Evolutionary conservation across 371 early-diverging fungal species (phyloP), one percentile per base, ranked within the genome.

Genomic region (Zopfochytrium polystomum): DNA sequence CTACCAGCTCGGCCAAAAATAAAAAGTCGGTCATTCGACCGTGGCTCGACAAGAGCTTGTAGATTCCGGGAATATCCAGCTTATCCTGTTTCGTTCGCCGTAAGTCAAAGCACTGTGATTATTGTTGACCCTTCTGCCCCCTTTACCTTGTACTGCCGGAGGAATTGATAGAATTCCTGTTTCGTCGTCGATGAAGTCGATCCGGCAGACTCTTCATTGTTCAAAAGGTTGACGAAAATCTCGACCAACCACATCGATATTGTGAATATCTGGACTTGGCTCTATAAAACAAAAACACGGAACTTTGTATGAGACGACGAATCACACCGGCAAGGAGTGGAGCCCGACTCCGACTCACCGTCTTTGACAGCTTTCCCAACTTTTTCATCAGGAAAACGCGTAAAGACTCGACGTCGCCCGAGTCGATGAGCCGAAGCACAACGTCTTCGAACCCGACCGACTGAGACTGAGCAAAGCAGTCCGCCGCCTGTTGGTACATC

Each of bases 381-480:
- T 84, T 89, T 66, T 79, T 78, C 5, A 81, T 56, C 58, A 96
- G 70, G 68, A 86, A 96, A 9, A 80, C 77, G 45, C 87, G 76
- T 22, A 96, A 73, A 3, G 93, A 90, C 51, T 83, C 85, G 0
- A 79, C 71, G 51, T 93, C 90, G 27, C 84, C 82, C 13, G 78
- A 78, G 9, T 84, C 85, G 23, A 91, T 81, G 76, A 96, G 92
- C 50, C 89, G 85, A 30, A 94, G 76, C 2, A 83, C 84, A 0
- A 91, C 86, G 55, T 92, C 89, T 63, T 96, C 96, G 65, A 96
- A 92, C 3, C 88, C 80, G 4, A 89, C 79, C 1, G 67, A 59
- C 0, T 81, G 77, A 26, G 87, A 85, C 58, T 88, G 85, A 0
- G 95, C 95, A 79, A 80, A 95, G 67, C 85, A 91, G 35, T 83